These are phyloP conservation scores for Acidiella bohemica DNA, from an alignment of 495 filamentous ascomycete genomes.

Conservation along the genomic window DNA sequence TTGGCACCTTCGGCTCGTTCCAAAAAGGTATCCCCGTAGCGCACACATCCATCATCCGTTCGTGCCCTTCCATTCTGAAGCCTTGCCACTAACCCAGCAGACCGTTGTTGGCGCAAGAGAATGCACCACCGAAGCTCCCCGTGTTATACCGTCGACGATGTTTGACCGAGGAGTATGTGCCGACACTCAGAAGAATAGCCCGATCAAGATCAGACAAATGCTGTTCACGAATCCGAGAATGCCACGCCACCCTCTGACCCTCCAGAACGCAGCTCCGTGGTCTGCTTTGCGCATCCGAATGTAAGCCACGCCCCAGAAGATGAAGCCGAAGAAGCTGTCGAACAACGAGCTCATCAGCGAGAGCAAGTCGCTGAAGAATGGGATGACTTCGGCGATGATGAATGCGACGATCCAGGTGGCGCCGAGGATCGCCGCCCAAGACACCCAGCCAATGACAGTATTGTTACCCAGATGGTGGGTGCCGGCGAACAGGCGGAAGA, in stretches of 20 bases:
- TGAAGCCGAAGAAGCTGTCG: constrained; percentile 87
- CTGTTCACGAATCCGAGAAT: constrained; percentile 52
- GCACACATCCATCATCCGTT: too few species aligned
- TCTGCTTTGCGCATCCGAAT: constrained; percentile 66
- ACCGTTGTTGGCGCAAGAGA: constrained; percentile 25
- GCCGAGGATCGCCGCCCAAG: constrained; percentile 64
- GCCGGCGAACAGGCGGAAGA: constrained; percentile 70
- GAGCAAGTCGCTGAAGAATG: constrained; percentile 74
- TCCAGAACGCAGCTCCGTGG: constrained; percentile 46
- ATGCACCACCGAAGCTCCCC: constrained; percentile 28
- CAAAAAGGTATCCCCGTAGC: too few species aligned
- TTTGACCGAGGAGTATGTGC: constrained; percentile 49
- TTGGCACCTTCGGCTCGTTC: too few species aligned
- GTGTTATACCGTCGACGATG: constrained; percentile 28
- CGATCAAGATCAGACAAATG: constrained; percentile 52
- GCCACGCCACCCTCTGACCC: constrained; percentile 45
- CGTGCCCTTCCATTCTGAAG: too few species aligned
- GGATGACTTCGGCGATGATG: constrained; percentile 78
- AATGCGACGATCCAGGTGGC: constrained; percentile 63
- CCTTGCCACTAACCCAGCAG: too few species aligned
- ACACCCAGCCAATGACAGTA: constrained; percentile 66
- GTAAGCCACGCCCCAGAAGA: constrained; percentile 86
- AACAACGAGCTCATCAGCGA: constrained; percentile 82
- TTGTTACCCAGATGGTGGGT: constrained; percentile 63
- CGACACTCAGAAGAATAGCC: constrained; percentile 62